Conservation (phyloP, 495 filamentous ascomycete species). For the Terfezia claveryi region DNA sequence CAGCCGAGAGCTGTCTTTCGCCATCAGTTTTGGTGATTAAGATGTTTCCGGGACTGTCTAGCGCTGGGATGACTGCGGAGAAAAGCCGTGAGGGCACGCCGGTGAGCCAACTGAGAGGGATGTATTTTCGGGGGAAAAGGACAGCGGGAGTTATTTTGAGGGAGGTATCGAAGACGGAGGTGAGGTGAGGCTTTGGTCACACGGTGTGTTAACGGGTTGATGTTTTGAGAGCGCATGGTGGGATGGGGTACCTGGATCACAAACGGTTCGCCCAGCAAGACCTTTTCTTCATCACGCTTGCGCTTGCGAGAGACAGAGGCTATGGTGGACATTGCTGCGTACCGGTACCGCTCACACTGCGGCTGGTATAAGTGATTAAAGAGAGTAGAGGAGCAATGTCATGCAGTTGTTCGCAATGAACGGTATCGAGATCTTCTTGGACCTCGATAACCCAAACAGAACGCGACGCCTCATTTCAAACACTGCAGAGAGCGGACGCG, state of each 20-base stretch:
- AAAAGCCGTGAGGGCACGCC: slow-evolving; percentile 16
- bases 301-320: slow-evolving; percentile 10
- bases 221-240: not conserved
- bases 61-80: slow-evolving; percentile 3
- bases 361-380: too few relatives aligned
- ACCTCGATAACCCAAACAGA: too few relatives aligned
- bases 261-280: slow-evolving; percentile 10
- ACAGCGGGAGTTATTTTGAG: slow-evolving; percentile 16
- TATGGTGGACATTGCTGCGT: not conserved
- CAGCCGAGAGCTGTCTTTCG: slow-evolving; percentile 15
- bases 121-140: slow-evolving; percentile 11
- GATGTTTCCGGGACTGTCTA: slow-evolving; percentile 10
- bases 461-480: too few relatives aligned
- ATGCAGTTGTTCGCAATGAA: too few relatives aligned
- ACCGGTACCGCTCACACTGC: not conserved
- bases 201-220: not conserved
- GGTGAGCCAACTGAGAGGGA: slow-evolving; percentile 16
- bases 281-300: slow-evolving; percentile 12
- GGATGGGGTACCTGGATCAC: slow-evolving; percentile 9
- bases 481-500: too few relatives aligned
- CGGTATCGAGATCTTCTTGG: too few relatives aligned
- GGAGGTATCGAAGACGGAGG: slow-evolving; percentile 14
- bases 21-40: slow-evolving; percentile 16
- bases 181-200: slow-evolving; percentile 8
- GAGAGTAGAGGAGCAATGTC: too few relatives aligned